Evolutionary conservation across 2,329 filamentous ascomycete species (phyloP).

Genomic region (Elsinoe ampelina): DNA sequence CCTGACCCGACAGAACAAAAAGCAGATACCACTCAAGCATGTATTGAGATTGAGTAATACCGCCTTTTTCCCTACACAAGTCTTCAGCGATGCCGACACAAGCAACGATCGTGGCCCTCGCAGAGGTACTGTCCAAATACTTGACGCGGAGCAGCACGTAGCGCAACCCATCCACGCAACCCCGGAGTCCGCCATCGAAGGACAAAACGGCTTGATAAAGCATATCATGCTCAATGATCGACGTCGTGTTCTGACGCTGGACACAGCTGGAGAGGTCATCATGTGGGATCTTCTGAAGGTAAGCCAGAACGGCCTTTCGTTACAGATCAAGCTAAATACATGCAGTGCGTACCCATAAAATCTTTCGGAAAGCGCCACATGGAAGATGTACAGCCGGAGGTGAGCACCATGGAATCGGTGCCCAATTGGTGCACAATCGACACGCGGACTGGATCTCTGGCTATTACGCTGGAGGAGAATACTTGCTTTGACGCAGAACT

Average conservation of each 20-base stretch:
- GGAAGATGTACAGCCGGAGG: conserved; percentile 77
- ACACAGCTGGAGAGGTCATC: conserved; percentile 89
- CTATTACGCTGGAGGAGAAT: conserved; percentile 83
- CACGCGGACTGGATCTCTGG: conserved; percentile 81
- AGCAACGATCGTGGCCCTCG: background rate
- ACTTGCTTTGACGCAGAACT: conserved; percentile 97
- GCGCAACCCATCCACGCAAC: conserved; percentile 32
- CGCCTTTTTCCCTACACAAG: conserved; percentile 56
- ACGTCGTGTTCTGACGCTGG: conserved; percentile 77
- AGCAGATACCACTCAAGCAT: conserved; percentile 66
- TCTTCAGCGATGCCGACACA: conserved; percentile 44
- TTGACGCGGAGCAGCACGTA: conserved; percentile 23
- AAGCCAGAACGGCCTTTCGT: conserved; percentile 17
- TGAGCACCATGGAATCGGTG: conserved; percentile 82
- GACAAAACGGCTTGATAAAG: conserved; percentile 90
- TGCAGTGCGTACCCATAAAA: conserved; percentile 71
- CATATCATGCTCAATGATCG: conserved; percentile 86
- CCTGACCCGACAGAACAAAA: conserved; percentile 36
- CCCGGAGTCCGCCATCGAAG: conserved; percentile 61
- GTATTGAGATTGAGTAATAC: conserved; percentile 78
- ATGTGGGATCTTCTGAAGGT: conserved; percentile 90
- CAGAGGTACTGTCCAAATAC: conserved; percentile 13
- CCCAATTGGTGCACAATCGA: conserved; percentile 96
- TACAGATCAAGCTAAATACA: background rate
- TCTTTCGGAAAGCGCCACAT: conserved; percentile 92